Evolutionary conservation across 1,284 basidiomycete genomes (phyloP).

Genomic region (Cutaneotrichosporon cutaneum): DNA sequence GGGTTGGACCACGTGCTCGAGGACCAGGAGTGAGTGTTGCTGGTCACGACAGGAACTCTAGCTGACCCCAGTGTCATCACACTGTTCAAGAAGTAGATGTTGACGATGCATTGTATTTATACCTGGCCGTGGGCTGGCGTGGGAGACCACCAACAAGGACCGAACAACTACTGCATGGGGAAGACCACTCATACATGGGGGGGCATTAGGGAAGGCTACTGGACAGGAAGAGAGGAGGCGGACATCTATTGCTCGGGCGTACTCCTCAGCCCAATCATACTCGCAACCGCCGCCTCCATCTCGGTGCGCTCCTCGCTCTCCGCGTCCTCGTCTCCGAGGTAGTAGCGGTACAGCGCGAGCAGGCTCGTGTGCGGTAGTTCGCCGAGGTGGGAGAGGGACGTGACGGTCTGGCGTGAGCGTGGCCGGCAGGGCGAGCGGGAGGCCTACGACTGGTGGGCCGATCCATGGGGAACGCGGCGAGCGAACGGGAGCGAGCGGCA

Average conservation of each 20-base stretch:
- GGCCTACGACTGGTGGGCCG: no score
- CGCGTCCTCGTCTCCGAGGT: not conserved
- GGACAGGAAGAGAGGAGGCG: no score
- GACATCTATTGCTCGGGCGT: no score
- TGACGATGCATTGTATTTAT: conserved; percentile 11
- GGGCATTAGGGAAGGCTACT: not conserved
- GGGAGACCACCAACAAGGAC: not conserved
- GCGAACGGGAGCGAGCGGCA: not conserved
- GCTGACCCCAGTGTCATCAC: conserved; percentile 20
- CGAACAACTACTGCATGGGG: no score
- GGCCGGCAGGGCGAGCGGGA: no score
- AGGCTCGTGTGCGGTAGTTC: no score
- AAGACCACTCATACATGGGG: no score
- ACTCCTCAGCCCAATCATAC: no score
- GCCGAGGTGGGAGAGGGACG: not conserved
- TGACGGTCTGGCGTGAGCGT: not conserved
- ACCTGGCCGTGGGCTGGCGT: not conserved
- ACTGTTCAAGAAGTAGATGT: conserved; percentile 21
- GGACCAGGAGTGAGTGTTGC: conserved; percentile 65
- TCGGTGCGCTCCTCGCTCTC: no score
- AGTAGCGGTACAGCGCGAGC: not conserved
- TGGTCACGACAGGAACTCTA: not conserved
- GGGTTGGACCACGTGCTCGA: conserved; percentile 85
- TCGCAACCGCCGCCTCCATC: no score
- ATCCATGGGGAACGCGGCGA: not conserved